Evolutionary conservation across 192 early-diverging fungal species (phyloP).

Genomic region (Linnemannia schmuckeri): DNA sequence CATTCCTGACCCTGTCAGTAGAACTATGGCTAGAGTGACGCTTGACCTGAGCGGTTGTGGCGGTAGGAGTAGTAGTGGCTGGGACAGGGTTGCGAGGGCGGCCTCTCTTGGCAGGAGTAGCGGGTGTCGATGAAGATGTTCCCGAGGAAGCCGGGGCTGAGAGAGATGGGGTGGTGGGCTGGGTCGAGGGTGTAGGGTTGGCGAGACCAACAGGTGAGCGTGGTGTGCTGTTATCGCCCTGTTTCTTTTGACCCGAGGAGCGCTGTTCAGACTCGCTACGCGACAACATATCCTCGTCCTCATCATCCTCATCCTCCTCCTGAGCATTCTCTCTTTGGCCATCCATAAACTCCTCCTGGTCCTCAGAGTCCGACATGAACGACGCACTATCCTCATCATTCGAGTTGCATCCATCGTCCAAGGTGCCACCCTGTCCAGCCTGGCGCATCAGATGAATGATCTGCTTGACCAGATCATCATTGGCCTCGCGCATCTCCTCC

Average conservation of each 20-base stretch:
- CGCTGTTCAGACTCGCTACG: constrained; percentile 39
- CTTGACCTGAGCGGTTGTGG: neutral
- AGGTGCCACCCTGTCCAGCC: constrained; percentile 25
- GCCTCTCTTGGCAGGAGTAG: constrained; percentile 45
- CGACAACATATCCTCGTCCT: constrained; percentile 35
- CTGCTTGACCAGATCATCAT: constrained; percentile 48
- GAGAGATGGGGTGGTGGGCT: constrained; percentile 20
- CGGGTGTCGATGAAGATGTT: constrained; percentile 5
- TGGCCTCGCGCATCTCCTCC: constrained; percentile 45
- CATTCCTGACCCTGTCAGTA: constrained; percentile 11
- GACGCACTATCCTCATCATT: constrained; percentile 36
- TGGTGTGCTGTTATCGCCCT: neutral
- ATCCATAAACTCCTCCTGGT: constrained; percentile 47
- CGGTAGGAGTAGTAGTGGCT: neutral
- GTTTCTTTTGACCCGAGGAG: neutral
- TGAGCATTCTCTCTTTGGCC: constrained; percentile 4
- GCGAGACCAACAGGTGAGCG: constrained; percentile 9
- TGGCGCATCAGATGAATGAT: constrained; percentile 42
- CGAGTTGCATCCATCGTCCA: constrained; percentile 41
- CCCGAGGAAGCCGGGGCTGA: constrained; percentile 1
- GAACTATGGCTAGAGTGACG: constrained; percentile 21
- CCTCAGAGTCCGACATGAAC: constrained; percentile 40
- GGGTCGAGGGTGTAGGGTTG: constrained; percentile 16
- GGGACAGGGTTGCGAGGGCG: constrained; percentile 38
- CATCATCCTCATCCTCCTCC: constrained; percentile 43